phyloP scores from a whole-genome alignment of 345 rosid genomes.

The Arabis alpina region DNA sequence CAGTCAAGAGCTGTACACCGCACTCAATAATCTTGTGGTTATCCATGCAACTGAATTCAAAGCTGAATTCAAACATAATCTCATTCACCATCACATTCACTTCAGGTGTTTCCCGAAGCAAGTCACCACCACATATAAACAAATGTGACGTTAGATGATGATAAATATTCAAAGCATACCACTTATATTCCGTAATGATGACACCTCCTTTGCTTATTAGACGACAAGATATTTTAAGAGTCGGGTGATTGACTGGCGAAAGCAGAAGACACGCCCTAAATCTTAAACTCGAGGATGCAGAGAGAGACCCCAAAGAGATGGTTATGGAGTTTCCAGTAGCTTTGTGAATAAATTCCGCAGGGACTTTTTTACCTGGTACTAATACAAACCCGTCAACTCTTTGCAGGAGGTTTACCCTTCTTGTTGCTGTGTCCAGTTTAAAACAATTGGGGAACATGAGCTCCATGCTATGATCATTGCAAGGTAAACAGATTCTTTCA shows the following conservation, averaged over 20 bases:
- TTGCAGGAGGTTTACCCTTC: not conserved
- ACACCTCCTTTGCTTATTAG: not conserved
- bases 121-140: too few relatives aligned
- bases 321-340: not conserved
- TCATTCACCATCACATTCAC: too few relatives aligned
- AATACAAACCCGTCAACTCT: not conserved
- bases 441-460: not conserved
- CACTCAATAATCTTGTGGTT: too few relatives aligned
- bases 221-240: not conserved
- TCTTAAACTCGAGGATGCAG: not conserved
- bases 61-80: too few relatives aligned
- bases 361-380: not conserved
- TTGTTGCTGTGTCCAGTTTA: conserved; percentile 1
- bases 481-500: not conserved
- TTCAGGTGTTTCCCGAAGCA: too few relatives aligned
- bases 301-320: not conserved
- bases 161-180: too few relatives aligned
- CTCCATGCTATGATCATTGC: not conserved
- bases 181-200: too few relatives aligned
- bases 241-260: not conserved
- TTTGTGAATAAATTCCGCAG: not conserved
- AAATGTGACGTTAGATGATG: too few relatives aligned
- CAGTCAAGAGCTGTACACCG: too few relatives aligned
- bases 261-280: not conserved
- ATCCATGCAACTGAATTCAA: too few relatives aligned